Base-by-base conservation (phyloP, 2,329 filamentous ascomycete species). In the Gnomoniopsis smithogilvyi region DNA sequence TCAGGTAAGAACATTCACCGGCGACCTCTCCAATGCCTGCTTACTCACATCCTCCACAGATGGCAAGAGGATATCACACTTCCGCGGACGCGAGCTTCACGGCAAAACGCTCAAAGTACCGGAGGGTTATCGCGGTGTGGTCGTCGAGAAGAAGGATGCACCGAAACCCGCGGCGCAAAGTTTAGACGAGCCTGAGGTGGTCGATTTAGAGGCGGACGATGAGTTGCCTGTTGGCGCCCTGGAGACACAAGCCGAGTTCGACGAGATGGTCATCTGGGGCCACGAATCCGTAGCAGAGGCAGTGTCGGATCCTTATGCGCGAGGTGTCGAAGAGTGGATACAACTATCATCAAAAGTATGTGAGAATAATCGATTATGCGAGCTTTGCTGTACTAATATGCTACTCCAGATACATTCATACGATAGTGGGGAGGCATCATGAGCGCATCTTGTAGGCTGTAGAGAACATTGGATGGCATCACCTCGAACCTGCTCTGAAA, bases 311-410 rank as follows among this genome's bases (percentile, higher is more conserved):
- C 78, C 82, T 1, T 95, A 92, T 70, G 78, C 91, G 4, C 88
- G 89, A 69, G 86, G 88, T 0, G 76, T 96, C 47, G 82, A 88
- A 64, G 92, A 96, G 72, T 96, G 92, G 92, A 78, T 96, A 59
- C 78, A 79, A 12, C 84, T 93, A 70, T 84, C 92, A 12, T 84
- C 88, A 48, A 49, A 61, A 48, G 61, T 56, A 38, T 36, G 48
- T 45, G 17, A 3, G 24, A 6, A 1, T 17, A 14, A 14, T 15
- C 38, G 17, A 17, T 14, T 22, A 4, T 21, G 3, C 7, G 6
- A 2, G 3, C 8, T 17, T 24, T 30, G 11, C 6, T 14, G 8
- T 43, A 26, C 50, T 62, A 48, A 62, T 49, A 34, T 34, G 7
- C 21, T 22, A 30, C 1, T 48, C 7, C 38, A 62, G 61, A 57